A percentile compares a stretch with the other conserved stretches of the same genome.
These are phyloP conservation scores for Wickerhamomyces hampshirensis DNA, from an alignment of 805 yeast species.

Conservation along the genomic window DNA sequence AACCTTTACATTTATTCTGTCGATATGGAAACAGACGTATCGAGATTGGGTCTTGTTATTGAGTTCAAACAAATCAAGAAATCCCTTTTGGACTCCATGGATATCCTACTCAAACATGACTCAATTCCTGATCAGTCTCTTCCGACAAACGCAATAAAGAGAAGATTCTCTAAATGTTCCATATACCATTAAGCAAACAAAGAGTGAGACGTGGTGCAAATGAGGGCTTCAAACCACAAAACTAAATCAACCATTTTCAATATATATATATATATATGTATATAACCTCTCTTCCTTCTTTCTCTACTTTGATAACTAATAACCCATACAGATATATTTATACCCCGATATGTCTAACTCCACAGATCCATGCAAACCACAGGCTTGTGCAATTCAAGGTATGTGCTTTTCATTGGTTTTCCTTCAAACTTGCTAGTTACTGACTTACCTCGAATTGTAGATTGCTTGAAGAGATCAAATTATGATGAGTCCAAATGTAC, in stretches of 20 bases:
- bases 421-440: not conserved
- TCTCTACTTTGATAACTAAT: too few relatives aligned
- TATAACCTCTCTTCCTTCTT: too few relatives aligned
- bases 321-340: too few relatives aligned
- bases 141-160: too few relatives aligned
- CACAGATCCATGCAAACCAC: slow-evolving; percentile 57
- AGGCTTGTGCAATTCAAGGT: slow-evolving; percentile 81
- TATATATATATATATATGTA: too few relatives aligned
- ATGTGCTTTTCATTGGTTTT: slow-evolving; percentile 23
- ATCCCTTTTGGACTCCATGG: slow-evolving; percentile 7
- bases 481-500: slow-evolving; percentile 77
- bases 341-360: not conserved
- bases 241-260: too few relatives aligned
- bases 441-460: slow-evolving; percentile 25
- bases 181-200: too few relatives aligned
- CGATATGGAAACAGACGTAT: not conserved
- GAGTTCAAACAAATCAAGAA: not conserved
- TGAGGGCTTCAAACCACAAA: too few relatives aligned
- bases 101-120: too few relatives aligned
- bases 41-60: not conserved
- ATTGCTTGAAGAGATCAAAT: slow-evolving; percentile 56
- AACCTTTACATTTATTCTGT: not conserved
- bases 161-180: too few relatives aligned
- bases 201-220: too few relatives aligned
- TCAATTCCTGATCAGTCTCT: too few relatives aligned